Evolutionary conservation across 306 rosid genomes (phyloP).

Genomic region (Hippophae tibetana): DNA sequence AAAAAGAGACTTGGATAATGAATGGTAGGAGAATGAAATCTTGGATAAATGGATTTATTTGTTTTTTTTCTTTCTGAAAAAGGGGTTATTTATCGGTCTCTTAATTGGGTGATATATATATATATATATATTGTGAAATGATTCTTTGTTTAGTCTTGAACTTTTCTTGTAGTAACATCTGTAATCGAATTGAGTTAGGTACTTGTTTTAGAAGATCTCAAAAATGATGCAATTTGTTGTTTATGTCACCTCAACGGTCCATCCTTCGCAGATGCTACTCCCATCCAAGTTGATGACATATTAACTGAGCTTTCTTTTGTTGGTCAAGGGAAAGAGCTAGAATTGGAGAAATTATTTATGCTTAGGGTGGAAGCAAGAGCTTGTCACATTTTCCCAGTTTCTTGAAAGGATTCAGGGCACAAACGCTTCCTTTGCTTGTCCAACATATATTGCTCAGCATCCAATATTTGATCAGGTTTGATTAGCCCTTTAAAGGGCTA

Average conservation of each 20-base stretch:
- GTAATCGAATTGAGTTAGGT: no score
- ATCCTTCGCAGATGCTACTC: slow-evolving; percentile 41
- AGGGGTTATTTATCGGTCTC: no score
- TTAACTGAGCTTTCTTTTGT: slow-evolving; percentile 58
- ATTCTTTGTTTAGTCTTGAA: no score
- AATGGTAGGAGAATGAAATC: no score
- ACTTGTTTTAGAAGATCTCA: slow-evolving; percentile 22
- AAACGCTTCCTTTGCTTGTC: slow-evolving; percentile 32
- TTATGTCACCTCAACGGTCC: slow-evolving; percentile 59
- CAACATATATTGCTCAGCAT: slow-evolving; percentile 90
- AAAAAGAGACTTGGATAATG: no score
- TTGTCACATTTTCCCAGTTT: slow-evolving; percentile 85
- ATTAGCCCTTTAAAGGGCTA: neutral
- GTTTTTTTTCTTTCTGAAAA: no score
- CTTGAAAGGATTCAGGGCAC: slow-evolving; percentile 62
- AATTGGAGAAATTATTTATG: slow-evolving; percentile 53
- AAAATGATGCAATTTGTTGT: slow-evolving; percentile 39
- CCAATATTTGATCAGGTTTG: slow-evolving; percentile 90
- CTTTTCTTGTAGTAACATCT: no score
- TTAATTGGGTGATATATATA: no score
- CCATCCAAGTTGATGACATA: slow-evolving; percentile 71
- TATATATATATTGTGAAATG: no score
- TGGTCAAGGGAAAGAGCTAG: slow-evolving; percentile 62
- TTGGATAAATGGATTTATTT: no score
- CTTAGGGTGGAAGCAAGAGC: slow-evolving; percentile 80